Evolutionary conservation across 148 eudicot genomes (phyloP).

Genomic region (Chenopodium album): DNA sequence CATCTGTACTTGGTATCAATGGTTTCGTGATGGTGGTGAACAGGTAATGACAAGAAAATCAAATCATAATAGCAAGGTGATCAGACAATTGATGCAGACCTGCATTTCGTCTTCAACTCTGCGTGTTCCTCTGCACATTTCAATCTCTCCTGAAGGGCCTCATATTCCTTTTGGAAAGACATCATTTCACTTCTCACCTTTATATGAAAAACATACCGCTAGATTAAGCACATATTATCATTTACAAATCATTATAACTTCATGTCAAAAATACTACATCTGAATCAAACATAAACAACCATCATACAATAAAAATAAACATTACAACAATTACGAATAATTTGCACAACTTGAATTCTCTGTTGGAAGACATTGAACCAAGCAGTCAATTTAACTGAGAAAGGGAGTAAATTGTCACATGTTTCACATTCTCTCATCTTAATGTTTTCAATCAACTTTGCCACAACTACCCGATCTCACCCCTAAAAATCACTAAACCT

Average conservation of each 20-base stretch:
- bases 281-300: slow-evolving; percentile 3
- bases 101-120: slow-evolving; percentile 39
- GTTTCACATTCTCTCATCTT: too few species aligned
- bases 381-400: background rate
- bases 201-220: slow-evolving; percentile 9
- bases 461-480: background rate
- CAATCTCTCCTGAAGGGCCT: slow-evolving; percentile 46
- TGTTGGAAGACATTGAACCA: background rate
- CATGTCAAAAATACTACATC: background rate
- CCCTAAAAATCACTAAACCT: background rate
- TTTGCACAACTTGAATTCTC: background rate
- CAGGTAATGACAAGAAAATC: background rate
- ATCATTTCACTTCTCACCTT: slow-evolving; percentile 59
- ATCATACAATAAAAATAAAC: slow-evolving; percentile 3
- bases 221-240: background rate
- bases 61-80: slow-evolving; percentile 5
- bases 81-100: slow-evolving; percentile 36
- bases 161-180: slow-evolving; percentile 48
- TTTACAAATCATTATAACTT: background rate
- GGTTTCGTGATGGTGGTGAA: background rate
- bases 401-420: background rate
- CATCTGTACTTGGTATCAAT: background rate
- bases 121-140: slow-evolving; percentile 48
- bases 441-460: background rate
- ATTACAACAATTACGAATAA: background rate